Evolutionary conservation across 306 rosid species (phyloP).

Genomic region (Cucumis melo): DNA sequence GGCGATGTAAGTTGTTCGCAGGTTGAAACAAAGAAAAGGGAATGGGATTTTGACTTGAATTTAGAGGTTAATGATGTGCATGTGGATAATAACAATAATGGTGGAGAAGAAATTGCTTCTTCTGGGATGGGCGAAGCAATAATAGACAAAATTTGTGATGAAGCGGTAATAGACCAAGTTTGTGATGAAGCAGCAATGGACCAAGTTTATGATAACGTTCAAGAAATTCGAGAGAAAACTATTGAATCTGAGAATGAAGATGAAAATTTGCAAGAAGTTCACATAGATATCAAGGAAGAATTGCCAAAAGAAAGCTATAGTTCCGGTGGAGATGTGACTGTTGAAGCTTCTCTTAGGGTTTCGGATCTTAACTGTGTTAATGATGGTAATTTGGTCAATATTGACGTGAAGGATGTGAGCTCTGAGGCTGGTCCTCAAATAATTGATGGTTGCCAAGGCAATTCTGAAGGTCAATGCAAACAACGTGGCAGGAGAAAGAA

Average conservation of each 20-base stretch:
- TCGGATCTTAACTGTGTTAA: slow-evolving; percentile 15
- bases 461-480: slow-evolving; percentile 28
- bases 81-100: slow-evolving; percentile 27
- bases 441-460: slow-evolving; percentile 24
- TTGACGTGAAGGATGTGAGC: slow-evolving; percentile 29
- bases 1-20: slow-evolving; percentile 11
- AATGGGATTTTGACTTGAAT: slow-evolving; percentile 69
- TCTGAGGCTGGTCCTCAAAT: slow-evolving; percentile 29
- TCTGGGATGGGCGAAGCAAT: slow-evolving; percentile 17
- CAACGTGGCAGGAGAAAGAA: slow-evolving; percentile 48
- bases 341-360: slow-evolving; percentile 13
- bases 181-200: slow-evolving; percentile 11
- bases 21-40: slow-evolving; percentile 25
- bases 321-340: slow-evolving; percentile 21
- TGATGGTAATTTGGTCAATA: slow-evolving; percentile 23
- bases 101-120: slow-evolving; percentile 18
- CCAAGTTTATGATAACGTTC: slow-evolving; percentile 1
- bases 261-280: slow-evolving; percentile 20
- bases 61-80: slow-evolving; percentile 53
- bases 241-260: slow-evolving; percentile 15
- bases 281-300: slow-evolving; percentile 21
- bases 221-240: slow-evolving; percentile 12
- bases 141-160: slow-evolving; percentile 11
- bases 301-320: slow-evolving; percentile 15
- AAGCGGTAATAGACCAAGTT: slow-evolving; percentile 14